Evolutionary conservation across 106 monocot genomes (phyloP).

Genomic region (Alisma plantagoaquatica): DNA sequence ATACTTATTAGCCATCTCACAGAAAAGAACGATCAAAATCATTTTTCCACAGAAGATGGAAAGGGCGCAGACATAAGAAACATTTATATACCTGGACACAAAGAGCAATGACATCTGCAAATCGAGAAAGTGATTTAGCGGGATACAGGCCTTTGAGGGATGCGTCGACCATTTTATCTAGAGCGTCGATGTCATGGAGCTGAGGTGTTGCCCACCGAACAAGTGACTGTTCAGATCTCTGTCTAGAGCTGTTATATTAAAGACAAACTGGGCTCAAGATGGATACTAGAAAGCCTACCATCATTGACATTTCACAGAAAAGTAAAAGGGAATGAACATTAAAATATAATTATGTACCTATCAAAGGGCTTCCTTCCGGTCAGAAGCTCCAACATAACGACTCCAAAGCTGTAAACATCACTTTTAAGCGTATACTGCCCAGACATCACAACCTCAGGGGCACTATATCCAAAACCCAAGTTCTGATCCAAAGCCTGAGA

Average conservation of each 20-base stretch:
- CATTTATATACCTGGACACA: conserved; percentile 91
- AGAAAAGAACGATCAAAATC: no score
- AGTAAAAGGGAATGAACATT: no score
- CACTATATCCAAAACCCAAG: conserved; percentile 60
- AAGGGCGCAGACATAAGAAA: no score
- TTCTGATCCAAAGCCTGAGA: conserved; percentile 58
- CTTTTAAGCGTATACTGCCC: conserved; percentile 88
- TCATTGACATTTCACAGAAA: no score
- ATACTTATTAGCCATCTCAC: no score
- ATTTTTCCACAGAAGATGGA: no score
- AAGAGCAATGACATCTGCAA: conserved; percentile 85
- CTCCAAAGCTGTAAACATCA: conserved; percentile 92
- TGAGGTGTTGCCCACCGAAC: conserved; percentile 93
- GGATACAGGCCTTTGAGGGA: conserved; percentile 79
- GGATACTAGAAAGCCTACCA: no score
- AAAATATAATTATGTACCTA: conserved; percentile 27
- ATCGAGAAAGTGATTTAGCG: conserved; percentile 88
- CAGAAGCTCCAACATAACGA: conserved; percentile 93
- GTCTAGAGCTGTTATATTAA: conserved; percentile 40
- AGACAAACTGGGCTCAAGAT: no score
- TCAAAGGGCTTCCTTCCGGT: conserved; percentile 93
- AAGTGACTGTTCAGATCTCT: conserved; percentile 69
- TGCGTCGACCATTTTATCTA: conserved; percentile 93
- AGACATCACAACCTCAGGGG: conserved; percentile 89
- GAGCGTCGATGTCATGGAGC: conserved; percentile 90